phyloP scores from a whole-genome alignment of 2,329 filamentous ascomycete genomes.

The Cercospora berteroae region DNA sequence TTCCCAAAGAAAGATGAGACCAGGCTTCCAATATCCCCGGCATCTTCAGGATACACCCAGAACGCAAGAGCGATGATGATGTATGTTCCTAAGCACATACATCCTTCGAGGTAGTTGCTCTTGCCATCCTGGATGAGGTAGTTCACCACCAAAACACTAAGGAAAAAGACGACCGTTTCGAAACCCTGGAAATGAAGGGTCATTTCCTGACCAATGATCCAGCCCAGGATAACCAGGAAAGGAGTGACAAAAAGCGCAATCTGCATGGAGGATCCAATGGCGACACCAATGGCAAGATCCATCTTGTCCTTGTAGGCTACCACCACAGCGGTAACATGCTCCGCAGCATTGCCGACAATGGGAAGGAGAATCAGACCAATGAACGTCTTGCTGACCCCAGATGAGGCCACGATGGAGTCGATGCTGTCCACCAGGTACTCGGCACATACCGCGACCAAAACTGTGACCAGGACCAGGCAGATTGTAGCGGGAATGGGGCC shows the following conservation, averaged over 20 bases:
- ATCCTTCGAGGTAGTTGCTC: constrained; percentile 83
- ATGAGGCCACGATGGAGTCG: constrained; percentile 53
- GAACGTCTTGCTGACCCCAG: constrained; percentile 56
- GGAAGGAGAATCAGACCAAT: constrained; percentile 57
- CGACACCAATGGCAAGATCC: constrained; percentile 57
- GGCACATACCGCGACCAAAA: constrained; percentile 52
- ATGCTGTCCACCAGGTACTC: constrained; percentile 56
- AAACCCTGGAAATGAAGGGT: constrained; percentile 83
- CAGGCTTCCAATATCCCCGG: constrained; percentile 23
- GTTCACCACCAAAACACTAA: constrained; percentile 81
- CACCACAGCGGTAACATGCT: constrained; percentile 56
- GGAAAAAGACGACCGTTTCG: constrained; percentile 83
- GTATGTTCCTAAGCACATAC: constrained; percentile 57
- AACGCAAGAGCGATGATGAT: constrained; percentile 61
- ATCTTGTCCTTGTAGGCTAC: constrained; percentile 59
- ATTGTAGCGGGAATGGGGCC: constrained; percentile 47
- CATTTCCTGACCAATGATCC: constrained; percentile 55
- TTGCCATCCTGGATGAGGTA: constrained; percentile 82
- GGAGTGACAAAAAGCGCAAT: constrained; percentile 60
- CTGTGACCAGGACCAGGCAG: constrained; percentile 49
- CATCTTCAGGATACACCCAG: constrained; percentile 54
- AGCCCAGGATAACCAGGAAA: constrained; percentile 57
- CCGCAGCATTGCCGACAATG: constrained; percentile 58
- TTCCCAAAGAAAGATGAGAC: constrained; percentile 21
- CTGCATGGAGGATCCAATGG: constrained; percentile 55